phyloP scores from a whole-genome alignment of 1,284 basidiomycete genomes.

The Microbotryomycetes sp. region DNA sequence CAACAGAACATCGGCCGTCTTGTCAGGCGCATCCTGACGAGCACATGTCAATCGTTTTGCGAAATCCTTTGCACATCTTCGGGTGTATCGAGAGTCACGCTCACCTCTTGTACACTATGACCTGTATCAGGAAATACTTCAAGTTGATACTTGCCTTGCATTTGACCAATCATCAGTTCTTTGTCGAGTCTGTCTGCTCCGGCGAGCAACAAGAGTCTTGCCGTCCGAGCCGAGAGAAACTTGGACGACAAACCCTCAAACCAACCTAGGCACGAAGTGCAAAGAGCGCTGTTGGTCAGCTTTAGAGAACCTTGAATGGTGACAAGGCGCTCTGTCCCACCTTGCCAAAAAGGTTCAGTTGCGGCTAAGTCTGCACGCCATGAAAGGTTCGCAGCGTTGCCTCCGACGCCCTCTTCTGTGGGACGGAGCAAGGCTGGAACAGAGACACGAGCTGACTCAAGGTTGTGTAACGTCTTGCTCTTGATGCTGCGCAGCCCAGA shows the following conservation, averaged over 20 bases:
- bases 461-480: slow-evolving; percentile 71
- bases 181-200: slow-evolving; percentile 88
- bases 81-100: too few relatives aligned
- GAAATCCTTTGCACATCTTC: too few relatives aligned
- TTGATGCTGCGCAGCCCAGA: slow-evolving; percentile 50
- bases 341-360: slow-evolving; percentile 83
- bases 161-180: slow-evolving; percentile 94
- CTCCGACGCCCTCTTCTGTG: neutral
- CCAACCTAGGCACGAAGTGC: slow-evolving; percentile 60
- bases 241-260: slow-evolving; percentile 71
- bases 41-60: too few relatives aligned
- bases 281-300: slow-evolving; percentile 1
- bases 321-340: slow-evolving; percentile 47
- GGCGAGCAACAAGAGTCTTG: slow-evolving; percentile 80
- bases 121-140: slow-evolving; percentile 79
- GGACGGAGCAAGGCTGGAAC: slow-evolving; percentile 65
- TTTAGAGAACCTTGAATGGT: neutral
- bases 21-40: slow-evolving; percentile 70
- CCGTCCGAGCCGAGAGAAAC: slow-evolving; percentile 70
- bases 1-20: slow-evolving; percentile 68
- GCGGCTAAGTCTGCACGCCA: slow-evolving; percentile 75
- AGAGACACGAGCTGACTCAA: slow-evolving; percentile 71
- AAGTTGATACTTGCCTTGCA: slow-evolving; percentile 93
- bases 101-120: slow-evolving; percentile 88
- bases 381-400: slow-evolving; percentile 21